These are phyloP conservation scores for Dichotomocladium elegans DNA, from an alignment of 371 early-diverging fungal genomes.

Conservation along the genomic window DNA sequence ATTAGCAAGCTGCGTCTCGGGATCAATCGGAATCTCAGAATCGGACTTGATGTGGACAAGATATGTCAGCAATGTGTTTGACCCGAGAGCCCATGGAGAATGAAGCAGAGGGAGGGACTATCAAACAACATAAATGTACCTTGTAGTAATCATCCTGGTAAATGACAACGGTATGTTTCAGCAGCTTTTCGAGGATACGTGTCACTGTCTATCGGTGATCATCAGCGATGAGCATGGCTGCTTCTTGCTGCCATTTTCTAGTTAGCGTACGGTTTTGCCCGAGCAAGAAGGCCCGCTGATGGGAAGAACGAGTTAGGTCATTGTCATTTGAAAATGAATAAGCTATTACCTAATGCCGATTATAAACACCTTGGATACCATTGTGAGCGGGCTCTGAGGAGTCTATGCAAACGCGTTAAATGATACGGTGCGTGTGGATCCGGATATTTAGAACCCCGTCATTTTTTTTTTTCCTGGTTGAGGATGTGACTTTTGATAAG, in stretches of 20 bases:
- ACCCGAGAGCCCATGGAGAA: too few relatives aligned
- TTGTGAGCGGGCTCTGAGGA: too few relatives aligned
- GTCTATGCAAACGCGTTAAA: too few relatives aligned
- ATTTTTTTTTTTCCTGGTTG: too few relatives aligned
- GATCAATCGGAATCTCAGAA: slow-evolving; percentile 63
- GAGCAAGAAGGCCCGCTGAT: slow-evolving; percentile 60
- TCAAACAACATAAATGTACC: slow-evolving; percentile 22
- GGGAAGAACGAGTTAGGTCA: background rate
- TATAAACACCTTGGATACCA: background rate
- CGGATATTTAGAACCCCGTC: too few relatives aligned
- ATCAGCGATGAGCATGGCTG: background rate
- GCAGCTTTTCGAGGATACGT: slow-evolving; percentile 48
- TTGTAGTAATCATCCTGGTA: slow-evolving; percentile 88
- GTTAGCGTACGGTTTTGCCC: slow-evolving; percentile 54
- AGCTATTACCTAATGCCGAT: background rate
- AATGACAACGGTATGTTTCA: slow-evolving; percentile 61
- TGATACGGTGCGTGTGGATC: too few relatives aligned
- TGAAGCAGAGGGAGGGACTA: too few relatives aligned
- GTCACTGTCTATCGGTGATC: slow-evolving; percentile 51
- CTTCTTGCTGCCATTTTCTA: background rate
- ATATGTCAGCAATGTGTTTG: too few relatives aligned
- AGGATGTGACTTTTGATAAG: too few relatives aligned
- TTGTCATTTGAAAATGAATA: background rate
- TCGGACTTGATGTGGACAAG: slow-evolving; percentile 51
- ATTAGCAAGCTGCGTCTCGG: slow-evolving; percentile 59